A percentile compares a stretch with the other conserved stretches of the same genome.
phyloP scores from a whole-genome alignment of 495 filamentous ascomycete genomes.

The Glutinoglossum americanum region DNA sequence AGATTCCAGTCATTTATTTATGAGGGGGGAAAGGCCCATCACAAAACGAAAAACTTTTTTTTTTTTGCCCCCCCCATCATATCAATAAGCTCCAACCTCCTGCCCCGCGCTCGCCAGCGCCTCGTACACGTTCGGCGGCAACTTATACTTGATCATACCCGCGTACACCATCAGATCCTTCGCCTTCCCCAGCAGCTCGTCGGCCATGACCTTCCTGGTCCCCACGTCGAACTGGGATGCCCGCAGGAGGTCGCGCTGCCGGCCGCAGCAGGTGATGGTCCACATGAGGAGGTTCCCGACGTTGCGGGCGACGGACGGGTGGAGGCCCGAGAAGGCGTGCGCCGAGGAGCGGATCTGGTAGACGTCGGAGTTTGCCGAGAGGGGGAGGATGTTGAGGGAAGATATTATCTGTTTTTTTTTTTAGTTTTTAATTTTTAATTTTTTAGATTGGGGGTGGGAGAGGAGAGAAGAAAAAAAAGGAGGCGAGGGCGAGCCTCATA shows the following conservation, averaged over 20 bases:
- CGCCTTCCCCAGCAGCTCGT: conserved; percentile 49
- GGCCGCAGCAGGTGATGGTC: conserved; percentile 67
- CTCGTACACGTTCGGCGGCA: conserved; percentile 58
- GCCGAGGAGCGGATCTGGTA: conserved; percentile 51
- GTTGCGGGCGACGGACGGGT: conserved; percentile 61
- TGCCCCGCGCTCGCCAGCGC: conserved; percentile 54
- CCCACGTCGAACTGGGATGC: conserved; percentile 48
- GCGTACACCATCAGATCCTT: conserved; percentile 88
- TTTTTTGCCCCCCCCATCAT: not conserved
- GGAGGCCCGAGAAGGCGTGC: conserved; percentile 44
- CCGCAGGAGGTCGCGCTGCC: conserved; percentile 44
- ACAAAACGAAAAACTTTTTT: no score
- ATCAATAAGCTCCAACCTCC: conserved; percentile 38
- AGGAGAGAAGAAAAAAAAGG: no score
- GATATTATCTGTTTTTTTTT: conserved; percentile 38
- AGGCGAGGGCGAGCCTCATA: no score
- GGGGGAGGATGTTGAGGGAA: conserved; percentile 51
- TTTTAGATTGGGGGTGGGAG: no score
- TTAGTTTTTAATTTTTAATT: not conserved
- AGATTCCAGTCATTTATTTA: no score
- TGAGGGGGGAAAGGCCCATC: no score
- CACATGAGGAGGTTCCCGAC: conserved; percentile 79
- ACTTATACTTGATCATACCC: conserved; percentile 75
- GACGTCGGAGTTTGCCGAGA: conserved; percentile 46
- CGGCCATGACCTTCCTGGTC: conserved; percentile 43